Conservation (phyloP, 2,329 filamentous ascomycete species). For the Penicillium rolfsii region DNA sequence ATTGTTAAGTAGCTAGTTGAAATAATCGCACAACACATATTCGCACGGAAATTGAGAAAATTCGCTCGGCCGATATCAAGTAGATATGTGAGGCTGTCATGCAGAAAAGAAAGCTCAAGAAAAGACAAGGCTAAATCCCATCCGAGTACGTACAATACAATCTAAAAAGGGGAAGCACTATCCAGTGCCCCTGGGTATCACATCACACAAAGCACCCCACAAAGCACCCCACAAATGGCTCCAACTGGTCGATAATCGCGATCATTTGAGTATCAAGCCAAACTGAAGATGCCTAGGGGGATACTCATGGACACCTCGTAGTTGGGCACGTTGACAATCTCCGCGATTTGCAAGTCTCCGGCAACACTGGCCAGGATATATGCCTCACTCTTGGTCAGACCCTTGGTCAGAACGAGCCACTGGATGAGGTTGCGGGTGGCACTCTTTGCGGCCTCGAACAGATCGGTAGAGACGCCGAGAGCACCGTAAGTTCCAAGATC, state of each 20-base stretch:
- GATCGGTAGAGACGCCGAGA: conserved; percentile 53
- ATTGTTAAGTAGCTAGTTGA: neutral
- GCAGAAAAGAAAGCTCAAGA: neutral
- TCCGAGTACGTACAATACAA: conserved; percentile 14
- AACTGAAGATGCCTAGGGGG: conserved; percentile 53
- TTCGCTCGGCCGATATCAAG: neutral
- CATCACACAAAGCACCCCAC: conserved; percentile 13
- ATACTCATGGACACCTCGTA: conserved; percentile 56
- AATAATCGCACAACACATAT: neutral
- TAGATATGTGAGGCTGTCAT: neutral
- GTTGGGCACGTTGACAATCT: conserved; percentile 60
- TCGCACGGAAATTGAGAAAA: neutral
- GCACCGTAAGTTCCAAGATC: conserved; percentile 52
- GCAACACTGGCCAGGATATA: conserved; percentile 59
- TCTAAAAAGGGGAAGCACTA: neutral
- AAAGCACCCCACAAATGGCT: neutral
- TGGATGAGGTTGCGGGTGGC: conserved; percentile 54
- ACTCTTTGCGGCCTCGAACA: conserved; percentile 54
- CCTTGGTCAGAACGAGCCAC: conserved; percentile 54
- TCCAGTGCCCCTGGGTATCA: conserved; percentile 22
- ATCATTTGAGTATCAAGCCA: conserved; percentile 62
- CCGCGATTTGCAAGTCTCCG: conserved; percentile 55
- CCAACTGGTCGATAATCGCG: neutral
- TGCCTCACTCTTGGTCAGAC: conserved; percentile 51
- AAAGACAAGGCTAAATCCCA: conserved; percentile 8